Base-by-base conservation (phyloP, 2,329 filamentous ascomycete species). In the Colletotrichum nymphaeae region DNA sequence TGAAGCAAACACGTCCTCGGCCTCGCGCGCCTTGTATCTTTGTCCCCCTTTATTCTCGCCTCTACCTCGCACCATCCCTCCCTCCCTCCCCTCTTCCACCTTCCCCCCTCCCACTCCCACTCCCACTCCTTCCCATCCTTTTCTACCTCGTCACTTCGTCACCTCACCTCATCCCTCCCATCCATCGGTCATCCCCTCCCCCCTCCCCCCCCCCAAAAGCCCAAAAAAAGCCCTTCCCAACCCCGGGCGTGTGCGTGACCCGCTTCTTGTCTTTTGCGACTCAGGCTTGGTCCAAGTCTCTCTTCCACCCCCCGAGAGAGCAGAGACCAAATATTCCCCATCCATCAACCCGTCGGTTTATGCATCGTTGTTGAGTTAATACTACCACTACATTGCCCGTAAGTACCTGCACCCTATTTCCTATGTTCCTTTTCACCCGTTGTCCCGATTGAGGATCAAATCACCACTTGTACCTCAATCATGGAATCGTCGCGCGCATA, bases 351-450 rank as follows among this genome's bases (percentile, higher is more conserved):
- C 62, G 56, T 74, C 66, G 57, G 67, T 73, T 73, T 74, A 69
- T 73, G 72, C 72, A 74, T 74, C 72, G 64, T 53, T 65, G 56
- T 64, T 78, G 76, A 79, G 72, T 76, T 77, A 73, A 76, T 77
- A 76, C 77, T 42, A 73, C 42, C 42, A 46, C 66, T 78, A 78
- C 78, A 74, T 80, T 75, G 78, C 79, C 78, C 78, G 82, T 84
- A 79, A 84, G 82, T 84, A 79, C 74, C 75, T 76, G 67, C 37
- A 66, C 53, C 59, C 68, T 70, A 63, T 75, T 60, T 72, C 59
- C 62, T 69, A 73, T 73, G 77, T 74, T 64, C 74, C 69, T 69
- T 67, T 69, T 76, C 69, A 60, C 56, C 55, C 67, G 24, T 57
- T 60, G 73, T 64, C 67, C 62, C 59, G 59, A 70, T 60, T 37